A percentile compares a stretch with the other conserved stretches of the same genome.
phyloP scores from a whole-genome alignment of 2,329 filamentous ascomycete genomes.

The Stagonosporopsis cucurbitacearum region DNA sequence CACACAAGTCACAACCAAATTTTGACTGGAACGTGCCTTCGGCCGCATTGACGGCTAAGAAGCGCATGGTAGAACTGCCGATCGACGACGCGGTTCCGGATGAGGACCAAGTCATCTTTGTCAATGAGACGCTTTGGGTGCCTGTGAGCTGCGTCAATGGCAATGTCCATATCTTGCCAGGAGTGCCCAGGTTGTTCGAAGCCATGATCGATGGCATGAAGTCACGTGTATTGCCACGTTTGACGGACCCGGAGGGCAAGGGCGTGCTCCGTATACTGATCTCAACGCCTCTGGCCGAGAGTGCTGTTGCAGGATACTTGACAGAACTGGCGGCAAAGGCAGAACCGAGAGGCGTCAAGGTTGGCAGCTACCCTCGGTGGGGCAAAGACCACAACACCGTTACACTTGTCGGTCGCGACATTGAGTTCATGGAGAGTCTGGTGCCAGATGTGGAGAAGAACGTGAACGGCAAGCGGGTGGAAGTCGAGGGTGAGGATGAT shows the following conservation, averaged over 20 bases:
- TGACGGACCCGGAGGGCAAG: constrained; percentile 81
- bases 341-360: constrained; percentile 80
- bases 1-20: constrained; percentile 72
- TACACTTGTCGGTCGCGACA: constrained; percentile 80
- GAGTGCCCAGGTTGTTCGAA: constrained; percentile 85
- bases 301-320: constrained; percentile 80
- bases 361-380: constrained; percentile 95
- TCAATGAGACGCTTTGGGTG: constrained; percentile 85
- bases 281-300: constrained; percentile 87
- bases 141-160: constrained; percentile 88
- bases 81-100: constrained; percentile 70
- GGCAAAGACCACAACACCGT: constrained; percentile 87
- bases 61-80: constrained; percentile 90
- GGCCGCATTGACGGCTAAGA: constrained; percentile 76
- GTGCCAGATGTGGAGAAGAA: constrained; percentile 78
- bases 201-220: constrained; percentile 78
- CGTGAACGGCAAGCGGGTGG: constrained; percentile 74
- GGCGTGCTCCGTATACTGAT: constrained; percentile 80
- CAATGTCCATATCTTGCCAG: constrained; percentile 91
- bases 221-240: constrained; percentile 70
- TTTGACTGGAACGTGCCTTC: constrained; percentile 88
- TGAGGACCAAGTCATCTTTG: constrained; percentile 78
- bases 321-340: constrained; percentile 78
- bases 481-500: constrained; percentile 68
- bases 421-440: constrained; percentile 77